Evolutionary conservation across 305 asterid species (phyloP), one percentile per base, ranked within the genome.

Genomic region (Nicotiana rustica): DNA sequence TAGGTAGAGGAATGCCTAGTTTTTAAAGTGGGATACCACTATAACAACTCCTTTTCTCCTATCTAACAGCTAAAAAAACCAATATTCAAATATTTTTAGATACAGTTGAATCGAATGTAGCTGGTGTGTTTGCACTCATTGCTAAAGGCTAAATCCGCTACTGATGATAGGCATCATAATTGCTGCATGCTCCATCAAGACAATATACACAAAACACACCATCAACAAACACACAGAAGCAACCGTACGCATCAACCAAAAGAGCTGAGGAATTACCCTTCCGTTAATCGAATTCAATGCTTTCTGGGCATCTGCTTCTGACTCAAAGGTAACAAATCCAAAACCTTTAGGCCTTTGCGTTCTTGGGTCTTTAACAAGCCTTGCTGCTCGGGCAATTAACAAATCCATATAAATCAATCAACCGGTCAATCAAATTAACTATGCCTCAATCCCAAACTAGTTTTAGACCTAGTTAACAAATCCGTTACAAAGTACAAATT

Each of bases 311-410:
- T 91, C 92, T 61, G 83, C 57, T 81, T 90, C 93, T 6, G 93
- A 85, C 10, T 78, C 91, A 88, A 92, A 94, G 86, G 83, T 89
- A 36, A 92, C 94, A 82, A 93, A 96, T 80, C 93, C 97, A 82
- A 93, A 96, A 79, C 98, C 97, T 84, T 92, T 94, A 35, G 91
- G 93, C 88, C 97, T 90, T 79, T 81, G 94, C 3, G 96, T 94
- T 69, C 75, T 86, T 36, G 93, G 90, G 81, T 93, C 99, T 75
- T 80, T 88, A 75, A 92, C 79, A 73, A 96, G 97, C 91, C 96
- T 92, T 12, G 90, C 97, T 94, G 89, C 85, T 86, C 17, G 52
- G 65, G 47, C 79, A 52, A 25, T 49, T 75, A 52, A 52, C 13
- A 52, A 14, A 49, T 14, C 44, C 21, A 73, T 49, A 52, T 73